Evolutionary conservation across 345 rosid genomes (phyloP).

Genomic region (Hypericum perforatum): DNA sequence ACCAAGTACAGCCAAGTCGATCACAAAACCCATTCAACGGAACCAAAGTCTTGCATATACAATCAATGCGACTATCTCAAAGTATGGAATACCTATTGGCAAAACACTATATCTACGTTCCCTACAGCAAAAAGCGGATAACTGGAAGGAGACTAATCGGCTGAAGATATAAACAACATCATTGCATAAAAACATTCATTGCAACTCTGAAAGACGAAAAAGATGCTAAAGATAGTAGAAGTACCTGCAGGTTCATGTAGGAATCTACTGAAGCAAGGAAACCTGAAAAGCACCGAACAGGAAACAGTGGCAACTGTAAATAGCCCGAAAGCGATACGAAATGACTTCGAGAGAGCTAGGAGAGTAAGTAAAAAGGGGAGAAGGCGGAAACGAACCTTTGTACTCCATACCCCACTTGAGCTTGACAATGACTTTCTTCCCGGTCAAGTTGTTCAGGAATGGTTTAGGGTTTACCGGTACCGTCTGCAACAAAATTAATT

Average conservation of each 20-base stretch:
- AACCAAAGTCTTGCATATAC: no score
- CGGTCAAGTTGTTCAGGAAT: slow-evolving; percentile 83
- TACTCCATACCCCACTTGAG: slow-evolving; percentile 97
- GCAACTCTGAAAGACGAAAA: neutral
- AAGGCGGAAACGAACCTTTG: slow-evolving; percentile 33
- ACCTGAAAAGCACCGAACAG: slow-evolving; percentile 31
- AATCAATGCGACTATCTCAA: no score
- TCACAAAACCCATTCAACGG: no score
- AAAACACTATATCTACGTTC: no score
- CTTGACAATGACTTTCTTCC: slow-evolving; percentile 75
- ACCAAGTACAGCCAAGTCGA: no score
- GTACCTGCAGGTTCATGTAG: slow-evolving; percentile 93
- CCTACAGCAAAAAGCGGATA: no score
- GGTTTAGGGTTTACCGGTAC: slow-evolving; percentile 85
- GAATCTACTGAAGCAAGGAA: slow-evolving; percentile 92
- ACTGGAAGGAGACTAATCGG: neutral
- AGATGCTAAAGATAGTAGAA: neutral
- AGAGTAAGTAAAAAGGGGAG: neutral
- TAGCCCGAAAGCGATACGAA: neutral
- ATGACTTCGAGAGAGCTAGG: neutral
- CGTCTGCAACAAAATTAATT: slow-evolving; percentile 63
- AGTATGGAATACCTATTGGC: no score
- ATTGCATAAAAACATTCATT: neutral
- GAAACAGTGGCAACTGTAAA: neutral
- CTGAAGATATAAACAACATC: neutral